These are phyloP conservation scores for Aspergillus terreus DNA, from an alignment of 2,329 filamentous ascomycete species.

Conservation along the genomic window DNA sequence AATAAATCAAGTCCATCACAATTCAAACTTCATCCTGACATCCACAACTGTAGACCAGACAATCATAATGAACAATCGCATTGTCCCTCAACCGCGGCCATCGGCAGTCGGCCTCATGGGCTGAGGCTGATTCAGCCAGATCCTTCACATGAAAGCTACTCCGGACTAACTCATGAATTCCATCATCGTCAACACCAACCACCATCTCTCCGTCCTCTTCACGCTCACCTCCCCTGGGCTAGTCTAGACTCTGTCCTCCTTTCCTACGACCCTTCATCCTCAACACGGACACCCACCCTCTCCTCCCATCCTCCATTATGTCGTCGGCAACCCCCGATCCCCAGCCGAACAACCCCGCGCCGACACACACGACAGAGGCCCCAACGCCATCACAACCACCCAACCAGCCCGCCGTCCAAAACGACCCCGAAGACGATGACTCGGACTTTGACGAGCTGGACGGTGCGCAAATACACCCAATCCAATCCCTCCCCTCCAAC, in stretches of 20 bases:
- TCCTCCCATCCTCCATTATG: neutral
- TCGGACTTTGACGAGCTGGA: conserved; percentile 95
- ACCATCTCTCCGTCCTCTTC: neutral
- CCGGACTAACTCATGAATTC: neutral
- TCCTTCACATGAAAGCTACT: neutral
- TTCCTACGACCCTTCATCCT: neutral
- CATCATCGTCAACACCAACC: neutral
- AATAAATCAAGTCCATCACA: too few relatives aligned
- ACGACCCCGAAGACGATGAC: conserved; percentile 65
- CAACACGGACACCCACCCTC: neutral
- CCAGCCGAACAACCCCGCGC: neutral
- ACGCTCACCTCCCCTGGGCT: conserved; percentile 9
- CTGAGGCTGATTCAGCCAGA: neutral
- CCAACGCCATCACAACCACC: conserved; percentile 6
- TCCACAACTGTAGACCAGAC: too few relatives aligned
- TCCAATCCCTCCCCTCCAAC: neutral
- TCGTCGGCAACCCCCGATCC: neutral
- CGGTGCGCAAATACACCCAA: conserved; percentile 47
- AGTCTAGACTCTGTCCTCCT: conserved; percentile 12
- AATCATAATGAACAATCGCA: neutral
- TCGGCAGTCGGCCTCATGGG: neutral
- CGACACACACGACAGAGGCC: neutral
- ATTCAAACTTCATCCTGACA: too few relatives aligned
- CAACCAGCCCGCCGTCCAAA: conserved; percentile 1
- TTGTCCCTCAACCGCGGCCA: neutral